Base-by-base conservation (phyloP, 352 stramenopile species). In the Phytophthora agathidicida region DNA sequence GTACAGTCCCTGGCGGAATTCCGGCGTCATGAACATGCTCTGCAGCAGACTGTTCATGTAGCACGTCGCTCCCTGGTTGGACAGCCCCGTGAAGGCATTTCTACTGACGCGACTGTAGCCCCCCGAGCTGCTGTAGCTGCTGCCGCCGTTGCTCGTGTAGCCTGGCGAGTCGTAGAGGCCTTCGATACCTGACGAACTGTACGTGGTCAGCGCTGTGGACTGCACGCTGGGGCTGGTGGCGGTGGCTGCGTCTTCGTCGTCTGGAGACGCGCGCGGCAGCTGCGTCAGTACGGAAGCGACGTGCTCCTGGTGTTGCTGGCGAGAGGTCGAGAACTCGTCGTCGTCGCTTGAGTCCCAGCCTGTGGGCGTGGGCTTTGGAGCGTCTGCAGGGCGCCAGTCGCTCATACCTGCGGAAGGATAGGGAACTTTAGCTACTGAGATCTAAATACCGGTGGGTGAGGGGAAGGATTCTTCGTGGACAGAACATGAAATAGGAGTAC, bases 21-120 rank as follows among this genome's bases (percentile, higher is more conserved):
- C 88, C 1, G 80, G 83, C 26, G 93, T 94, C 82, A 96, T 94
- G 59, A 88, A 98, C 73, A 98, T 89, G 56, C 83, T 95, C 75
- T 98, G 91, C 33, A 98, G 74, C 36, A 98, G 61, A 38, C 81
- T 95, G 68, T 98, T 98, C 87, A 98, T 96, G 73, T 98, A 98
- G 69, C 91, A 98, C n/a, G 89, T 98, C 11, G 88, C 89, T 17
- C 88, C 91, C 50, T 97, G 90, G 61, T 97, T 97, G 16, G 77
- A 93, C 2, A 97, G 68, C 0, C 90, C 90, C 31, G 81, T 91
- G 65, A 86, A 94, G 26, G 51, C 54, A 42, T 85, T 91, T 19
- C 48, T n/a, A n/a, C n/a, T 33, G 3, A 50, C 35, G 26, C 53
- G 16, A 4, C 24, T 58, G 37, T 58, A 71, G 28, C 47, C 57